phyloP scores from a whole-genome alignment of 106 monocot species.

The Dendrobium catenatum region DNA sequence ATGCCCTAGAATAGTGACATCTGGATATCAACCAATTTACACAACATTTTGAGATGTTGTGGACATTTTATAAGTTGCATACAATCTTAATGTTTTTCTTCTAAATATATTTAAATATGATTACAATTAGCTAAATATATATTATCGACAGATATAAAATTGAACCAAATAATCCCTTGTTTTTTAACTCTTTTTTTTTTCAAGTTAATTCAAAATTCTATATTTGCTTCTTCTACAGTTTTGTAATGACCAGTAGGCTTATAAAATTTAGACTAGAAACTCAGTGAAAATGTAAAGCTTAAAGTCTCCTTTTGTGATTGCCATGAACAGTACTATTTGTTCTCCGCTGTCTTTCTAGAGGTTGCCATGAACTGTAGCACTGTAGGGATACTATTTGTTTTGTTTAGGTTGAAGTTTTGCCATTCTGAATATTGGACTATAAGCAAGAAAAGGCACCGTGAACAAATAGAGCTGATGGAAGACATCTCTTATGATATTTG shows the following conservation, averaged over 20 bases:
- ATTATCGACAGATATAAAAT: no score
- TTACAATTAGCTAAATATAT: no score
- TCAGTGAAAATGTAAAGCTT: not conserved
- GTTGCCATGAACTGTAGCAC: not conserved
- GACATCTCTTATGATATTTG: no score
- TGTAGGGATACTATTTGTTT: not conserved
- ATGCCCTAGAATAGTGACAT: no score
- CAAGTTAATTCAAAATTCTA: not conserved
- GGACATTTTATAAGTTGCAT: no score
- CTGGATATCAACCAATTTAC: no score
- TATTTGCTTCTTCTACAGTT: not conserved
- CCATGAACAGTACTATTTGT: not conserved
- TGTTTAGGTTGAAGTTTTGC: not conserved
- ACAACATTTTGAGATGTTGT: no score
- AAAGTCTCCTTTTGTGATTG: not conserved
- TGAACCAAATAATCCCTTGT: no score
- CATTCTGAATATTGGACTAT: not conserved
- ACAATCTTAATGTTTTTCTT: no score
- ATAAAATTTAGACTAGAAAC: not conserved
- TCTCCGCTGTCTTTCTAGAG: not conserved
- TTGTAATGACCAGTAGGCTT: not conserved
- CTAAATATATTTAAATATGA: no score
- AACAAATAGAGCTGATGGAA: no score
- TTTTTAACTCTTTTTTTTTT: not conserved
- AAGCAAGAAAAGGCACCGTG: no score